A percentile compares a stretch with the other conserved stretches of the same genome.
These are phyloP conservation scores for Fagopyrum homotropicum DNA, from an alignment of 148 eudicot species.

Conservation along the genomic window DNA sequence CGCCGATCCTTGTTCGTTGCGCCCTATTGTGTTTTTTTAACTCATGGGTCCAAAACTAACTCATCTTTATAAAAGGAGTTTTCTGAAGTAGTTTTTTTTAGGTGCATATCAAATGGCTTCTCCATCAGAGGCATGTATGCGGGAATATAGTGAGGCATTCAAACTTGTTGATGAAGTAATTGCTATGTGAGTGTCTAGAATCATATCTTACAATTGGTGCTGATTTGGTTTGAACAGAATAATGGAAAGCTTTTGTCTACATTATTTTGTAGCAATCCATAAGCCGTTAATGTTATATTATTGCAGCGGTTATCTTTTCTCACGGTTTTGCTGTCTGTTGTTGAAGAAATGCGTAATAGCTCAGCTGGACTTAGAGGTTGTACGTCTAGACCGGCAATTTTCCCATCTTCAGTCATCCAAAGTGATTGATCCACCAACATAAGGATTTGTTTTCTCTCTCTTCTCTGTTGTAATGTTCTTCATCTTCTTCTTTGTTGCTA, in stretches of 20 bases:
- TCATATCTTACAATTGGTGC: background rate
- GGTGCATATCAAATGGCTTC: constrained; percentile 31
- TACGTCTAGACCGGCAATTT: constrained; percentile 19
- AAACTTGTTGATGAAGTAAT: constrained; percentile 41
- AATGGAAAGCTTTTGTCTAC: background rate
- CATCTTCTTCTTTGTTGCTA: background rate
- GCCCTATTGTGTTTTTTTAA: background rate
- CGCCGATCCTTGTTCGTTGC: background rate
- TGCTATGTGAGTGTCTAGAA: constrained; percentile 25
- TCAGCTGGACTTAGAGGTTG: constrained; percentile 14
- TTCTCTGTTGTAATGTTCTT: too few relatives aligned
- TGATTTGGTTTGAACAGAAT: background rate
- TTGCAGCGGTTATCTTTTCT: background rate
- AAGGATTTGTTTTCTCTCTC: background rate
- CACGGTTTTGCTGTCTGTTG: constrained; percentile 13
- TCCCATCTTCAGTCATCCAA: constrained; percentile 14
- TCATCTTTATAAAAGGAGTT: background rate
- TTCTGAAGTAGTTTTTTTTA: background rate
- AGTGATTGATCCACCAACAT: background rate
- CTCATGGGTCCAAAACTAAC: background rate
- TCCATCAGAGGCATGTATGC: constrained; percentile 40
- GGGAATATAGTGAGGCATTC: constrained; percentile 40
- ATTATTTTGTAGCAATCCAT: background rate
- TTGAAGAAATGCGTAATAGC: constrained; percentile 18
- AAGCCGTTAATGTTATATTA: background rate